phyloP scores from a whole-genome alignment of 2,329 filamentous ascomycete species.

The Neonectria magnoliae region DNA sequence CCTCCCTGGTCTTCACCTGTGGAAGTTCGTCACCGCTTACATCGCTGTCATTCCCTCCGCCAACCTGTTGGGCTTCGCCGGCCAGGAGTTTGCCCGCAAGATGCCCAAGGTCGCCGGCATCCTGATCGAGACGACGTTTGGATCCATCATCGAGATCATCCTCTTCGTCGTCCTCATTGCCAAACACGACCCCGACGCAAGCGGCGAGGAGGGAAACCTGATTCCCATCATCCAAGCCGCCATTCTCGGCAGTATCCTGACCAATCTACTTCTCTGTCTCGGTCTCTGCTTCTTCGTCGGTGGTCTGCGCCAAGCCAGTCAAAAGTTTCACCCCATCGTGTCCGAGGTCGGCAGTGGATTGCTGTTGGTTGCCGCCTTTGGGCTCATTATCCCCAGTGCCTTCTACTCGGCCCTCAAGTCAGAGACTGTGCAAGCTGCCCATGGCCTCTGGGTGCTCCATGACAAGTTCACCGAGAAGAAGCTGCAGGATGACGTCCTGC shows the following conservation, averaged over 20 bases:
- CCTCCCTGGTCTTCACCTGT: conserved; percentile 48
- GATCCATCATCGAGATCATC: conserved; percentile 74
- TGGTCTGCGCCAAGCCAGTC: conserved; percentile 66
- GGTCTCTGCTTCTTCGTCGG: conserved; percentile 75
- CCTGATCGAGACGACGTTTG: conserved; percentile 62
- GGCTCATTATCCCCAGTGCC: conserved; percentile 48
- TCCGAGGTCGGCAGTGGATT: conserved; percentile 74
- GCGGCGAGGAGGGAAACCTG: conserved; percentile 48
- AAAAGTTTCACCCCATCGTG: conserved; percentile 72
- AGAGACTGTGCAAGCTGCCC: conserved; percentile 36
- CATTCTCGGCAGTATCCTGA: conserved; percentile 74
- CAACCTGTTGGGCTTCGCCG: conserved; percentile 59
- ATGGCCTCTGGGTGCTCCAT: conserved; percentile 33
- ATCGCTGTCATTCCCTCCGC: conserved; percentile 61
- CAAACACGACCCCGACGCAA: conserved; percentile 40
- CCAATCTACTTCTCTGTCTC: conserved; percentile 73
- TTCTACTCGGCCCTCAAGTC: conserved; percentile 50
- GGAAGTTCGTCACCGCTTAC: conserved; percentile 59
- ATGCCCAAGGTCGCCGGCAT: conserved; percentile 70
- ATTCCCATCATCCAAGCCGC: conserved; percentile 74
- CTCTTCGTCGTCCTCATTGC: conserved; percentile 72
- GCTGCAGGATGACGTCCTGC: conserved; percentile 59
- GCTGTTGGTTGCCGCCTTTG: conserved; percentile 66
- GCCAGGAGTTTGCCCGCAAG: conserved; percentile 70
- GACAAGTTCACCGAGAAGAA: conserved; percentile 46